phyloP scores from a whole-genome alignment of 2,329 filamentous ascomycete species.

The Diplodia mutila region DNA sequence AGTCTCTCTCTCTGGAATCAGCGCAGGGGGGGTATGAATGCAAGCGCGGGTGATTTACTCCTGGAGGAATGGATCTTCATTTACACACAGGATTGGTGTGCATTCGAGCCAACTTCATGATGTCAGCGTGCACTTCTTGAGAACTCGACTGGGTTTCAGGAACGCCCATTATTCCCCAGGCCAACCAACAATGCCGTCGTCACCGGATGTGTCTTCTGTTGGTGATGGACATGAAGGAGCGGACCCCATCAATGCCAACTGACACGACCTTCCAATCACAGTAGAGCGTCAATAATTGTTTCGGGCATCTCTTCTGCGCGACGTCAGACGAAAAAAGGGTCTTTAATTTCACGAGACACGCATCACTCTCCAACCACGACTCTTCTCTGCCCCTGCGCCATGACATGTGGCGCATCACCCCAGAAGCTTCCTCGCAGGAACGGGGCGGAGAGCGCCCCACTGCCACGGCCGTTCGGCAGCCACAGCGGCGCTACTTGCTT shows the following conservation, averaged over 20 bases:
- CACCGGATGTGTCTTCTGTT: no score
- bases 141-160: no score
- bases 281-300: no score
- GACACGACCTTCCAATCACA: no score
- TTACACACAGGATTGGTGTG: not conserved
- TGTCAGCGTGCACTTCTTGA: no score
- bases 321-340: no score
- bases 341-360: no score
- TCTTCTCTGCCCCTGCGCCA: not conserved
- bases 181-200: no score
- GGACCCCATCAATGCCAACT: no score
- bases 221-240: no score
- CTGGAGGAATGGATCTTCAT: not conserved
- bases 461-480: not conserved
- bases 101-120: not conserved
- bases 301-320: no score
- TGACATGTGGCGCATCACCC: not conserved
- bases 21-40: not conserved
- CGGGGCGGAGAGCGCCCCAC: not conserved
- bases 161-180: not conserved
- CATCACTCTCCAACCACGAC: not conserved
- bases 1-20: not conserved
- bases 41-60: not conserved
- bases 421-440: not conserved
- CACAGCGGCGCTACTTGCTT: not conserved